A percentile compares a stretch with the other conserved stretches of the same genome.
These are phyloP conservation scores for Cryptococcus sp. DNA, from an alignment of 1,284 basidiomycete genomes.

Conservation along the genomic window DNA sequence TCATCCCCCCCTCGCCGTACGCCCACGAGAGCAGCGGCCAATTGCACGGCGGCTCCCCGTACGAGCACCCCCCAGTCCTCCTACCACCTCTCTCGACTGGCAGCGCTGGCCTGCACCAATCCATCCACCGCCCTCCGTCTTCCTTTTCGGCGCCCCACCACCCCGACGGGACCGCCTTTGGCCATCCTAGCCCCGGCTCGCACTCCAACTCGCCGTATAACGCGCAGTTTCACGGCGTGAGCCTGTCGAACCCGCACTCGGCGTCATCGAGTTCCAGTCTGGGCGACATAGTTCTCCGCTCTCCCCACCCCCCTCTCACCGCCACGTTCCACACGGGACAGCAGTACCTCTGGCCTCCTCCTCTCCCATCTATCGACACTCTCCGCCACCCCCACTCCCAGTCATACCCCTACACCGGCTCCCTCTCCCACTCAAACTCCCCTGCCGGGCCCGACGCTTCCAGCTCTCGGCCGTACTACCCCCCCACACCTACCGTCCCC, in stretches of 20 bases:
- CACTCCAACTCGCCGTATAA: conserved; percentile 16
- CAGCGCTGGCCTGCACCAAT: neutral
- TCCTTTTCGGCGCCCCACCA: neutral
- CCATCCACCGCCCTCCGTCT: neutral
- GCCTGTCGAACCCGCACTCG: conserved; percentile 21
- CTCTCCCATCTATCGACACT: conserved; percentile 8
- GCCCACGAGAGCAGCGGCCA: neutral
- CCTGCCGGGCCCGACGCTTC: conserved; percentile 1
- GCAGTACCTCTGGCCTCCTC: conserved; percentile 20
- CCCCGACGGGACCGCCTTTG: neutral
- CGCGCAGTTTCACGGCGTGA: conserved; percentile 9
- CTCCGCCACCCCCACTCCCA: neutral
- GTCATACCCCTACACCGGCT: conserved; percentile 2
- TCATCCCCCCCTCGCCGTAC: conserved; percentile 11
- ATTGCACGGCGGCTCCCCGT: neutral
- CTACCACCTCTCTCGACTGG: neutral
- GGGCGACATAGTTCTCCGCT: conserved; percentile 36
- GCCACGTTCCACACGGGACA: conserved; percentile 24
- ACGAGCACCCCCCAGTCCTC: conserved; percentile 4
- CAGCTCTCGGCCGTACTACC: conserved; percentile 6
- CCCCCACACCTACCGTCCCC: neutral
- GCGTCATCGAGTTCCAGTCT: conserved; percentile 19
- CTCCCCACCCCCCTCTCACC: conserved; percentile 45
- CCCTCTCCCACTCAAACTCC: conserved; percentile 14
- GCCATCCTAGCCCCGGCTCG: conserved; percentile 5